Evolutionary conservation across 2,329 filamentous ascomycete genomes (phyloP).

Genomic region (Xylaria sp.): DNA sequence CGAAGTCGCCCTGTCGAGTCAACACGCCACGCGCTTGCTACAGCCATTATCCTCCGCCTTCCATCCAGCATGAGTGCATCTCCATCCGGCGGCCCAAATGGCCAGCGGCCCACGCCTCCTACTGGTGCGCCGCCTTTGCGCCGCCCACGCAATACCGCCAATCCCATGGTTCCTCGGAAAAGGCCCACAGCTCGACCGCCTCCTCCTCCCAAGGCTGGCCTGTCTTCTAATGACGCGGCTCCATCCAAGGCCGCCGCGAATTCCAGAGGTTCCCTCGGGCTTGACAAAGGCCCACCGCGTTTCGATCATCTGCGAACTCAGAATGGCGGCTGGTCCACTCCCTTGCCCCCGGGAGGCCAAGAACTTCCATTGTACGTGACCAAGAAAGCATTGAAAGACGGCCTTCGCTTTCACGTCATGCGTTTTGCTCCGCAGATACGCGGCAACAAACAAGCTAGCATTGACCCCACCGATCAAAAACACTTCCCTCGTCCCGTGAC

Average conservation of each 20-base stretch:
- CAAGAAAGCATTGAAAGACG: constrained; percentile 79
- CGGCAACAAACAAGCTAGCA: constrained; percentile 58
- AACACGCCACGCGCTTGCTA: constrained; percentile 8
- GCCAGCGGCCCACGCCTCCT: constrained; percentile 53
- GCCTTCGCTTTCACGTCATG: constrained; percentile 86
- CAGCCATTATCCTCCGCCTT: not conserved
- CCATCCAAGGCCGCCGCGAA: constrained; percentile 30
- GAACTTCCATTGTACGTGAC: constrained; percentile 78
- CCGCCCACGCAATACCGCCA: constrained; percentile 53
- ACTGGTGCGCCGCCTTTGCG: constrained; percentile 48
- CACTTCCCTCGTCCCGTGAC: constrained; percentile 89
- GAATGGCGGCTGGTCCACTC: constrained; percentile 64
- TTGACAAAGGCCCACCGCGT: constrained; percentile 36
- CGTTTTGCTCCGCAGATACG: constrained; percentile 64
- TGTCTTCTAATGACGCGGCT: constrained; percentile 37
- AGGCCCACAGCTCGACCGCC: constrained; percentile 50
- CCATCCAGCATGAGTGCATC: constrained; percentile 47
- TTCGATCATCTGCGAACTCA: constrained; percentile 52
- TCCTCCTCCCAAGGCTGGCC: constrained; percentile 38
- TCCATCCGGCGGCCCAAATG: constrained; percentile 51
- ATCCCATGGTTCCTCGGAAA: constrained; percentile 70
- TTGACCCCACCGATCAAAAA: constrained; percentile 72
- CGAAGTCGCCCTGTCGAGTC: constrained; percentile 9
- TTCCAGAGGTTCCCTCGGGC: constrained; percentile 30
- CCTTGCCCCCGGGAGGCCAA: constrained; percentile 49